A percentile compares a stretch with the other conserved stretches of the same genome.
phyloP scores from a whole-genome alignment of 2,329 filamentous ascomycete species.

The Drechmeria coniospora region DNA sequence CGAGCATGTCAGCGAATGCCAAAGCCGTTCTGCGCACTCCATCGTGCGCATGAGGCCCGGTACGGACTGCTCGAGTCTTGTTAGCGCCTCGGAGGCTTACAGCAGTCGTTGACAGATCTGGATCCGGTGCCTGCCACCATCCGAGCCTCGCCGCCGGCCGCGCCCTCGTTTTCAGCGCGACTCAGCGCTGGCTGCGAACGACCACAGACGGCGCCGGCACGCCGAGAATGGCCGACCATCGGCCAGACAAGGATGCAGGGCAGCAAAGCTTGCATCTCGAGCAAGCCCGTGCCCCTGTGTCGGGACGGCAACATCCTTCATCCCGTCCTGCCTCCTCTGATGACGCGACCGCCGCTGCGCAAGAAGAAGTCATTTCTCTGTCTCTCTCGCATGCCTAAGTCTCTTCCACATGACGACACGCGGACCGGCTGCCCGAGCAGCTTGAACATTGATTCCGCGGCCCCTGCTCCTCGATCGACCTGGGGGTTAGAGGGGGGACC shows the following conservation, averaged over 20 bases:
- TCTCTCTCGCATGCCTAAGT: conserved; percentile 44
- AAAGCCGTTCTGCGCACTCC: conserved; percentile 39
- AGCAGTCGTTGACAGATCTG: conserved; percentile 18
- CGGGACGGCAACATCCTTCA: conserved; percentile 20
- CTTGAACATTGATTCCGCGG: conserved; percentile 30
- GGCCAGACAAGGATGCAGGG: conserved; percentile 11
- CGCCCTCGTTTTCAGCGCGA: conserved; percentile 42
- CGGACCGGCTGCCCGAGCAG: too few relatives aligned
- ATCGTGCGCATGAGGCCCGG: conserved; percentile 15
- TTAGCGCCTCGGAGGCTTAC: not conserved
- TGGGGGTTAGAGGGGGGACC: too few relatives aligned
- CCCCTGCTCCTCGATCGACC: too few relatives aligned
- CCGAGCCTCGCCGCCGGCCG: conserved; percentile 39
- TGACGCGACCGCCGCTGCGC: conserved; percentile 42
- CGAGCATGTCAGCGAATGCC: conserved; percentile 42
- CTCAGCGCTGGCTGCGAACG: conserved; percentile 30
- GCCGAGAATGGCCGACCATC: conserved; percentile 16
- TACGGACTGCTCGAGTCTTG: conserved; percentile 8
- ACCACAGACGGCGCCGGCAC: conserved; percentile 17
- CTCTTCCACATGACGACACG: too few relatives aligned
- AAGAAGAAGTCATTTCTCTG: conserved; percentile 57
- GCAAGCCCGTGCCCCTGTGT: not conserved
- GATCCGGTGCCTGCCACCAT: conserved; percentile 40
- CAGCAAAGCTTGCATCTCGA: not conserved
- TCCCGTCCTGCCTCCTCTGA: conserved; percentile 41